Percentiles rank a stretch among this genome's conserved stretches.
These are phyloP conservation scores for Zanthoxylum bungeanum DNA, from an alignment of 345 rosid genomes.

Conservation along the genomic window DNA sequence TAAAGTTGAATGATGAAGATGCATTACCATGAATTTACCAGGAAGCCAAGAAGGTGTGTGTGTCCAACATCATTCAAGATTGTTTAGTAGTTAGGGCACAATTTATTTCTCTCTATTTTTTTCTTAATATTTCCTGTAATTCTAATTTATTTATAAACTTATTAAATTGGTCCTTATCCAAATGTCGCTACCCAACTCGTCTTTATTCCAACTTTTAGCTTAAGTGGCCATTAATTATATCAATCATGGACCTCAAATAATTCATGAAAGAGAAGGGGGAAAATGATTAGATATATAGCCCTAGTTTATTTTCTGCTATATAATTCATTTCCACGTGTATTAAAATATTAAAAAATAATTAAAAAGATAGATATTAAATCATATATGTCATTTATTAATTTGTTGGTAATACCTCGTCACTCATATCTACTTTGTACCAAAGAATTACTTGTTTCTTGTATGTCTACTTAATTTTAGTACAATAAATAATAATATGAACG, in stretches of 20 bases:
- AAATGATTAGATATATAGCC: not conserved
- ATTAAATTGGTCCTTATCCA: not conserved
- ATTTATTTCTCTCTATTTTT: not conserved
- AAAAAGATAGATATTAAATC: too few relatives aligned
- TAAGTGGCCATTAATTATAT: not conserved
- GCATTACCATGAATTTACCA: not conserved
- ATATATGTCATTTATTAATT: too few relatives aligned
- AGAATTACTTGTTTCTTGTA: too few relatives aligned
- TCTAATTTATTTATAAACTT: too few relatives aligned
- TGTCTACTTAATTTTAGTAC: not conserved
- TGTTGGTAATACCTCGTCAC: too few relatives aligned
- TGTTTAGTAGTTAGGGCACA: not conserved
- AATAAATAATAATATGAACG: too few relatives aligned
- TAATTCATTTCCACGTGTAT: too few relatives aligned
- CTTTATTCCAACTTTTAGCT: not conserved
- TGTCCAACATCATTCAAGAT: not conserved
- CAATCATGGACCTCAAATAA: constrained; percentile 11
- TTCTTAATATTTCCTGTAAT: not conserved
- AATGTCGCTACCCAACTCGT: not conserved
- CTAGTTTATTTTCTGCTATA: not conserved
- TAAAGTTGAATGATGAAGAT: not conserved
- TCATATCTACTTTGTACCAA: too few relatives aligned
- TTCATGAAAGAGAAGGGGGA: not conserved
- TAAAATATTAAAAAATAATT: too few relatives aligned
- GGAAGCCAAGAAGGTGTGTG: too few relatives aligned